Conservation (phyloP, 805 yeast genomes). For the Starmerella davenportii region DNA sequence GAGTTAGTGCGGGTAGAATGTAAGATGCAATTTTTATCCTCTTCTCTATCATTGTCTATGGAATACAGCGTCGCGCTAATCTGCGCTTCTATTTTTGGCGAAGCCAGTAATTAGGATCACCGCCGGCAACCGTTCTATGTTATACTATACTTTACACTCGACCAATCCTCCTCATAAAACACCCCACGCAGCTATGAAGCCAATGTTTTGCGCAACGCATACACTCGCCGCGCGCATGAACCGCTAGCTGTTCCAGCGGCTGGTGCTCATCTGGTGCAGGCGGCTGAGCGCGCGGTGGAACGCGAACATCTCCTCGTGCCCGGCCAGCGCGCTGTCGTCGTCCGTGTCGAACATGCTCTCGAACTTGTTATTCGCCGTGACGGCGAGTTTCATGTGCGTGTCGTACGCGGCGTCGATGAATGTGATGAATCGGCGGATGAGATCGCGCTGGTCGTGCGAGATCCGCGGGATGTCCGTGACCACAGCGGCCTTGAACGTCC, state of each 20-base stretch:
- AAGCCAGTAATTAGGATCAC: no score
- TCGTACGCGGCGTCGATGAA: constrained; percentile 93
- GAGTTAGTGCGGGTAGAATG: no score
- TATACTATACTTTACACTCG: no score
- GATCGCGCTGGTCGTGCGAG: constrained; percentile 60
- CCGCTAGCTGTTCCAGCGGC: constrained; percentile 44
- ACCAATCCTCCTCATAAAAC: no score
- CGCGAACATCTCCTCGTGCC: constrained; percentile 92
- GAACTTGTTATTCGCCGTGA: constrained; percentile 75
- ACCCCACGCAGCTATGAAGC: no score
- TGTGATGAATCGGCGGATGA: constrained; percentile 80
- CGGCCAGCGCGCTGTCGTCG: constrained; percentile 26
- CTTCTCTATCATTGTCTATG: no score
- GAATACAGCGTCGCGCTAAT: no score
- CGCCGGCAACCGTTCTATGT: no score
- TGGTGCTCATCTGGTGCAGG: constrained; percentile 81
- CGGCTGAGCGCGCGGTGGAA: constrained; percentile 89
- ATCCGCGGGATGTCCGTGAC: constrained; percentile 84
- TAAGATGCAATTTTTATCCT: no score
- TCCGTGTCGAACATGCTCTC: constrained; percentile 57
- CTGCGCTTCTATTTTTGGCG: no score
- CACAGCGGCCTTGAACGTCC: constrained; percentile 56
- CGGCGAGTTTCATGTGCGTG: constrained; percentile 70
- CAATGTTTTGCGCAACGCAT: no score
- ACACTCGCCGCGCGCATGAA: no score